Evolutionary conservation across 1,284 basidiomycete species (phyloP), one percentile per base, ranked within the genome.

Genomic region (Thelephora terrestris): DNA sequence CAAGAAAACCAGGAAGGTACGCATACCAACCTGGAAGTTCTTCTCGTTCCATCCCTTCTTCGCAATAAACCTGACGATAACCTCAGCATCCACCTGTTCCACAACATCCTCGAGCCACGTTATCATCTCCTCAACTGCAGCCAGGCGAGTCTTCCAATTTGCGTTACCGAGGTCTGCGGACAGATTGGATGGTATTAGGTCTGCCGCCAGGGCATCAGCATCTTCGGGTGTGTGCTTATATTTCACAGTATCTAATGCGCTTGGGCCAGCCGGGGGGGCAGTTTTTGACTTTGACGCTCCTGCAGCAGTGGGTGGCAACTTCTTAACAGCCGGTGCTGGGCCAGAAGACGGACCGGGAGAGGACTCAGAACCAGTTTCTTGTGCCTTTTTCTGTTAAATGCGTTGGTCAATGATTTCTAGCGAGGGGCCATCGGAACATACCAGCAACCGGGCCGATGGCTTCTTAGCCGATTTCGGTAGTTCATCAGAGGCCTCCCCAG

Each of bases 11-110:
- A 42, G 12, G 5, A 25, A n/a, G 10, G 1, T 23, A n/a, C 25
- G 17, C 18, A 9, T 35, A 61, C 73, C 50, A 53, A 87, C 91
- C 71, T 99, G 96, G 61, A 99, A 99, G 61, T 99, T 99, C 75
- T 97, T 99, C 69, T 99, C 96, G 37, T 77, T 79, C 93, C 92
- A 97, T 1, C 95, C 93, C 59, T 89, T 93, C 73, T 96, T 98
- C 21, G 80, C 83, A 47, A 99, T 67, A 56, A 89, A 86, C n/a
- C 95, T 78, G 16, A 98, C 79, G 43, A 99, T 64, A 9, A 99
- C 77, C 64, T 99, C 96, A 21, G 86, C 81, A 57, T 99, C 95
- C 1, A 92, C 69, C 1, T 75, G 73, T 32, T 78, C 75, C 12
- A 79, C 75, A 14, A 78, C 74, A 5, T 74, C 73, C 52, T 88